These are phyloP conservation scores for Amauroascus verrucosus DNA, from an alignment of 2,329 filamentous ascomycete genomes.

Conservation along the genomic window DNA sequence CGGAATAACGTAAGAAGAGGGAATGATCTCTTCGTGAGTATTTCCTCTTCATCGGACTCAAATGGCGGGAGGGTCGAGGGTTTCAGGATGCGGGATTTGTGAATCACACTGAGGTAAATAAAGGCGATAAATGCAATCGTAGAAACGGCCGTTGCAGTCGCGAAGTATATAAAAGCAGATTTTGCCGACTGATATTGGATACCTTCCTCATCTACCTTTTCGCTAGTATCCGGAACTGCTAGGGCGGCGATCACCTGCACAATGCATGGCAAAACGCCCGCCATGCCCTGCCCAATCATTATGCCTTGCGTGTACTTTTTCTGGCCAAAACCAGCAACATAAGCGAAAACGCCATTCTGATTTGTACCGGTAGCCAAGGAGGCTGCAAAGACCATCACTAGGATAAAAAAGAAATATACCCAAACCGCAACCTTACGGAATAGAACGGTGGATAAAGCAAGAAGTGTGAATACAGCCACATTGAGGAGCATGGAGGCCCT, in stretches of 20 bases:
- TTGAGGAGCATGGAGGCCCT: conserved; percentile 66
- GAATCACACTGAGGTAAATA: conserved; percentile 56
- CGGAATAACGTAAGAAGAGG: conserved; percentile 57
- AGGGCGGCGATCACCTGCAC: conserved; percentile 80
- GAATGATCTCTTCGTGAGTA: conserved; percentile 37
- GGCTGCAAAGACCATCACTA: conserved; percentile 69
- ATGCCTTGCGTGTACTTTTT: conserved; percentile 90
- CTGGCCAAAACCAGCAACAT: conserved; percentile 72
- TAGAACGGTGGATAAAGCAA: conserved; percentile 67
- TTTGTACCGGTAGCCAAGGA: conserved; percentile 73
- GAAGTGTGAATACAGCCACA: conserved; percentile 61
- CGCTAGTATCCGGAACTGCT: conserved; percentile 44
- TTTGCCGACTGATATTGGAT: conserved; percentile 44
- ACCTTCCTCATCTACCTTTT: conserved; percentile 25
- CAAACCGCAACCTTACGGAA: conserved; percentile 53
- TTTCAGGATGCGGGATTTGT: conserved; percentile 14
- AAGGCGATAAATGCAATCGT: conserved; percentile 61
- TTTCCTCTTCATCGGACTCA: conserved; percentile 28
- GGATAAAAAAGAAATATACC: conserved; percentile 68
- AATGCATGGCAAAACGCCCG: conserved; percentile 78
- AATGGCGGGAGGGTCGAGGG: conserved; percentile 34
- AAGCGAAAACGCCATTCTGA: conserved; percentile 91
- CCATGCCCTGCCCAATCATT: conserved; percentile 88
- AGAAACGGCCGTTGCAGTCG: conserved; percentile 73
- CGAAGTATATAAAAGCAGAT: conserved; percentile 82